phyloP scores from a whole-genome alignment of 2,329 filamentous ascomycete species.

The Aspergillus brunneoviolaceus region DNA sequence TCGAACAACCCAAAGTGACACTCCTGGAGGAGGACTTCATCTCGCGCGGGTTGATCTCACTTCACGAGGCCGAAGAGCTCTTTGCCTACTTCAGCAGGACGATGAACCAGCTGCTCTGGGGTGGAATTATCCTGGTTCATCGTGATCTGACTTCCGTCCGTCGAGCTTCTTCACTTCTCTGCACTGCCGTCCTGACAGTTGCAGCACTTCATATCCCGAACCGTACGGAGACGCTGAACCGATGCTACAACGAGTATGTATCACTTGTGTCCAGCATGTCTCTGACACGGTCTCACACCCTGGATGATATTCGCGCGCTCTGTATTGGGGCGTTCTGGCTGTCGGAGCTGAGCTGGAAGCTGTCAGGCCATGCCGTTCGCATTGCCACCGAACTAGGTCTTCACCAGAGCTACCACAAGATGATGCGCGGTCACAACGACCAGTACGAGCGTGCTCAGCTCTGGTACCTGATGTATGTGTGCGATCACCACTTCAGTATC shows the following conservation, averaged over 20 bases:
- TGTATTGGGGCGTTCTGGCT: conserved; percentile 64
- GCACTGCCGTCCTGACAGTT: conserved; percentile 58
- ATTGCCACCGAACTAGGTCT: conserved; percentile 60
- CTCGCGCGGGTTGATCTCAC: conserved; percentile 47
- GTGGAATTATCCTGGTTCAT: conserved; percentile 53
- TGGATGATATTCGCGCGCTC: conserved; percentile 60
- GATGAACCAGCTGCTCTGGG: conserved; percentile 54
- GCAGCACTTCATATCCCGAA: conserved; percentile 59
- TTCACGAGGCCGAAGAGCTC: conserved; percentile 53
- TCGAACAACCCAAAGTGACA: conserved; percentile 37
- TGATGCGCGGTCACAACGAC: conserved; percentile 49
- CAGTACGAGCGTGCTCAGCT: conserved; percentile 58
- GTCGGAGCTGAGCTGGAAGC: conserved; percentile 62
- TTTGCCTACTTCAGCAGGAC: conserved; percentile 53
- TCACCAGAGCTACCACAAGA: conserved; percentile 54
- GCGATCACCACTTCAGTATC: conserved; percentile 65
- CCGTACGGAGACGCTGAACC: conserved; percentile 52
- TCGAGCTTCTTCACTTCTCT: conserved; percentile 55
- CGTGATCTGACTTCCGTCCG: conserved; percentile 53
- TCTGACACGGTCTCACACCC: conserved; percentile 57
- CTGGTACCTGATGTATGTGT: conserved; percentile 65
- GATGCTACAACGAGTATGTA: conserved; percentile 59
- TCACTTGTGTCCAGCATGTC: conserved; percentile 57
- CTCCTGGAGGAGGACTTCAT: conserved; percentile 52
- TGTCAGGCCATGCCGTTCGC: conserved; percentile 59